Evolutionary conservation across 768 basidiomycete species (phyloP).

Genomic region (Trametes sanguinea): DNA sequence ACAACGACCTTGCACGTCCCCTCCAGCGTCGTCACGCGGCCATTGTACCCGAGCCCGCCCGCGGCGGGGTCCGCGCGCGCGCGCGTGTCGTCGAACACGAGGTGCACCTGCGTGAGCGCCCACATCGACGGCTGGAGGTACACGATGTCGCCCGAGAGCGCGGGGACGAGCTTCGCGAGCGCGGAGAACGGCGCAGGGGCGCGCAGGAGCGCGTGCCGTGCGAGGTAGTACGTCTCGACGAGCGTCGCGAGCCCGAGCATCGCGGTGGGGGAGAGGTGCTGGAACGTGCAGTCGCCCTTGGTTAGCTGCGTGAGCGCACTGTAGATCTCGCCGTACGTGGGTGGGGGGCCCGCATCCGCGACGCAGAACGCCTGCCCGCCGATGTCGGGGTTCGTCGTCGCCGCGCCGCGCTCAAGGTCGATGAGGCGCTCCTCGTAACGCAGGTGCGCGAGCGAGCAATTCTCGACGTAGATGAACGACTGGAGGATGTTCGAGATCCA

Average conservation of each 20-base stretch:
- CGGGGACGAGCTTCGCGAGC: slow-evolving; percentile 35
- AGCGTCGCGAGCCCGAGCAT: slow-evolving; percentile 66
- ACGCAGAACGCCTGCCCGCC: slow-evolving; percentile 72
- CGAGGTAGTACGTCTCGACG: slow-evolving; percentile 57
- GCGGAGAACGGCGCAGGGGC: slow-evolving; percentile 32
- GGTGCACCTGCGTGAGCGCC: slow-evolving; percentile 37
- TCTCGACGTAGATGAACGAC: slow-evolving; percentile 75
- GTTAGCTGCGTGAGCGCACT: slow-evolving; percentile 54
- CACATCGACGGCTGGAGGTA: slow-evolving; percentile 44
- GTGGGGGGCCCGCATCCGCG: slow-evolving; percentile 63
- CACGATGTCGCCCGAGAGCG: slow-evolving; percentile 35
- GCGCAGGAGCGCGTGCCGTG: slow-evolving; percentile 43
- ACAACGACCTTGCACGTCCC: slow-evolving; percentile 39
- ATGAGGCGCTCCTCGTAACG: slow-evolving; percentile 72
- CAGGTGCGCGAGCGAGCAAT: slow-evolving; percentile 70
- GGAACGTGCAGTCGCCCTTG: slow-evolving; percentile 59
- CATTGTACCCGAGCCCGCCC: slow-evolving; percentile 42
- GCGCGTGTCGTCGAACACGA: slow-evolving; percentile 43
- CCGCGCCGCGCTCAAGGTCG: slow-evolving; percentile 45
- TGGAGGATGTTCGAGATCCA: slow-evolving; percentile 62
- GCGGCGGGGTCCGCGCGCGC: slow-evolving; percentile 36
- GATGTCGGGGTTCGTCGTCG: slow-evolving; percentile 54
- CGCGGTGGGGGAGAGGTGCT: slow-evolving; percentile 55
- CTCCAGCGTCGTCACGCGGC: slow-evolving; percentile 32
- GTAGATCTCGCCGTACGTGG: slow-evolving; percentile 66